These are phyloP conservation scores for Lupinus albus DNA, from an alignment of 306 rosid genomes.

Conservation along the genomic window DNA sequence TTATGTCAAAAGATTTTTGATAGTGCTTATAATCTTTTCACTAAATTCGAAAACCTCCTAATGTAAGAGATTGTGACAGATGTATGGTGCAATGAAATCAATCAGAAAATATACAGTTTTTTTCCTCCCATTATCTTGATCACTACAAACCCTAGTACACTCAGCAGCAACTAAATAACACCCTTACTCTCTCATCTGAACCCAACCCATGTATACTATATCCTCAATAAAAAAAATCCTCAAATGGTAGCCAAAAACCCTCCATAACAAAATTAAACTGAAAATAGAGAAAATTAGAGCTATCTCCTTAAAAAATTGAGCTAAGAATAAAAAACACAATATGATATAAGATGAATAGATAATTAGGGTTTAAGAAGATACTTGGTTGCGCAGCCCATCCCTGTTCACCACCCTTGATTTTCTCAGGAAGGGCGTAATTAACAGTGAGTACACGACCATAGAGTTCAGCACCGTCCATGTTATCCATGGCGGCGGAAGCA, in stretches of 20 bases:
- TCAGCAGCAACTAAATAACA: too few relatives aligned
- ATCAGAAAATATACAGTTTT: too few relatives aligned
- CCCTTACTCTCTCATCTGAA: background rate
- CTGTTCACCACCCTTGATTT: conserved; percentile 93
- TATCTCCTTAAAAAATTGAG: too few relatives aligned
- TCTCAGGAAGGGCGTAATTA: conserved; percentile 88
- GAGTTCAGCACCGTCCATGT: conserved; percentile 97
- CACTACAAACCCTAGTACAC: too few relatives aligned
- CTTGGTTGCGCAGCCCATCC: conserved; percentile 99
- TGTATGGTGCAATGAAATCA: too few relatives aligned
- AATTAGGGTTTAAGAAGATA: conserved; percentile 35
- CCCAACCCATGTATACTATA: background rate
- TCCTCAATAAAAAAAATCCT: background rate
- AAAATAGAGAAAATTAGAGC: background rate
- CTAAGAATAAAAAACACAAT: background rate
- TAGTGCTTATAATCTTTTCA: too few relatives aligned
- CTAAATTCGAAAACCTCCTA: too few relatives aligned
- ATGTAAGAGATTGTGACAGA: too few relatives aligned
- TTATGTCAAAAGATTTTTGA: too few relatives aligned
- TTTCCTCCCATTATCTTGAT: too few relatives aligned
- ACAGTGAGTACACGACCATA: conserved; percentile 97
- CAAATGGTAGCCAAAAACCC: background rate
- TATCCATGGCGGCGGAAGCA: conserved; percentile 93
- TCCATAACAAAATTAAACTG: background rate
- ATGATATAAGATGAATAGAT: background rate